phyloP scores from a whole-genome alignment of 257 asterid species.

The Anisodus tanguticus region DNA sequence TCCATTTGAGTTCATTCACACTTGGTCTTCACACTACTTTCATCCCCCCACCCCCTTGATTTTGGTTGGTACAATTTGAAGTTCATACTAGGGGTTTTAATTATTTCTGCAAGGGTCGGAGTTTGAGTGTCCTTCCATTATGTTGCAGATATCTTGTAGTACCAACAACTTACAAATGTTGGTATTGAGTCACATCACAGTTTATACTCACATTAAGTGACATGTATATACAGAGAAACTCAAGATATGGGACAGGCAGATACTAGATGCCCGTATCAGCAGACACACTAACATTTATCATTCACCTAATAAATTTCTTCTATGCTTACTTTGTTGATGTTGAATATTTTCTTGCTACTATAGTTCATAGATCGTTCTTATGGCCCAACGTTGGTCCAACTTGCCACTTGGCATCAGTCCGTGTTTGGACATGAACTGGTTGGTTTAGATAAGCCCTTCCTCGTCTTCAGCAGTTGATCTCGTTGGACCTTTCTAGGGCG shows the following conservation, averaged over 20 bases:
- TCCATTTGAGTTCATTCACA: neutral
- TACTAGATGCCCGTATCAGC: neutral
- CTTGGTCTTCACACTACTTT: neutral
- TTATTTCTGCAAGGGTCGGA: no score
- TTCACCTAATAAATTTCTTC: neutral
- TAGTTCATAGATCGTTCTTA: neutral
- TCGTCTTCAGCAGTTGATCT: no score
- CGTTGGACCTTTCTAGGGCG: no score
- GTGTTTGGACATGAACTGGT: neutral
- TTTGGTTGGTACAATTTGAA: neutral
- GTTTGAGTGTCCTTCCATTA: neutral
- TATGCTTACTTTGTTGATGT: neutral
- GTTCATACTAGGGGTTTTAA: neutral
- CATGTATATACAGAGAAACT: neutral
- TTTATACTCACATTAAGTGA: neutral
- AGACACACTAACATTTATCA: slow-evolving; percentile 8
- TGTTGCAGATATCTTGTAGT: neutral
- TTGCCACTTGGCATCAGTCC: neutral
- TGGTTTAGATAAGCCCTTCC: neutral
- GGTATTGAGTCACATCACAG: neutral
- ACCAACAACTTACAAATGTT: neutral
- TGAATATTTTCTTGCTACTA: no score
- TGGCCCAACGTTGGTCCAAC: neutral
- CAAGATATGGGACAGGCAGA: neutral
- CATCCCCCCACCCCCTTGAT: neutral